phyloP scores from a whole-genome alignment of 2,329 filamentous ascomycete genomes.

The Colletotrichum tropicicola region DNA sequence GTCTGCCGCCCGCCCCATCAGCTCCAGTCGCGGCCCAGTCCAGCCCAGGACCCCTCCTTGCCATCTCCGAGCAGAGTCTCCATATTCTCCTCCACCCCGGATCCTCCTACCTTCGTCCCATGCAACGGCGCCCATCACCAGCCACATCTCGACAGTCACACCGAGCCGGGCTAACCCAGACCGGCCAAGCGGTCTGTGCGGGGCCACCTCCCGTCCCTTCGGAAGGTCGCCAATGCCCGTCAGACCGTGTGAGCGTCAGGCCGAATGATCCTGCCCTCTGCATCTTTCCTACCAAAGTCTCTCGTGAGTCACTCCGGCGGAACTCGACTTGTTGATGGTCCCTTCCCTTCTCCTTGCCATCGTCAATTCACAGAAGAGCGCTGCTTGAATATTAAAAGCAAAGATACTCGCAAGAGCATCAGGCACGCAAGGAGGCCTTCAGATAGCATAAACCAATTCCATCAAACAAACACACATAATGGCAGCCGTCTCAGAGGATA shows the following conservation, averaged over 20 bases:
- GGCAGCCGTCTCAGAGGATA: neutral
- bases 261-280: no score
- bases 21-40: neutral
- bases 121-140: neutral
- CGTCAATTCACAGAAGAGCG: neutral
- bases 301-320: no score
- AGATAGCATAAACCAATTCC: neutral
- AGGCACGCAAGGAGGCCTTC: neutral
- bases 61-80: neutral
- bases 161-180: neutral
- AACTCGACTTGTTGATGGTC: no score
- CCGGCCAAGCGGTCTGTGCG: neutral
- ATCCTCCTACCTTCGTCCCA: neutral
- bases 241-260: no score
- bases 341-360: neutral
- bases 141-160: neutral
- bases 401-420: neutral
- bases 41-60: neutral
- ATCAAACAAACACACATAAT: constrained; percentile 1
- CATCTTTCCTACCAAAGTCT: no score
- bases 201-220: neutral
- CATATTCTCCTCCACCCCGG: neutral
- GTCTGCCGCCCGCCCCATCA: no score
- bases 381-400: neutral
- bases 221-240: neutral